Conservation (phyloP, 106 monocot genomes). For the Narthecium ossifragum region DNA sequence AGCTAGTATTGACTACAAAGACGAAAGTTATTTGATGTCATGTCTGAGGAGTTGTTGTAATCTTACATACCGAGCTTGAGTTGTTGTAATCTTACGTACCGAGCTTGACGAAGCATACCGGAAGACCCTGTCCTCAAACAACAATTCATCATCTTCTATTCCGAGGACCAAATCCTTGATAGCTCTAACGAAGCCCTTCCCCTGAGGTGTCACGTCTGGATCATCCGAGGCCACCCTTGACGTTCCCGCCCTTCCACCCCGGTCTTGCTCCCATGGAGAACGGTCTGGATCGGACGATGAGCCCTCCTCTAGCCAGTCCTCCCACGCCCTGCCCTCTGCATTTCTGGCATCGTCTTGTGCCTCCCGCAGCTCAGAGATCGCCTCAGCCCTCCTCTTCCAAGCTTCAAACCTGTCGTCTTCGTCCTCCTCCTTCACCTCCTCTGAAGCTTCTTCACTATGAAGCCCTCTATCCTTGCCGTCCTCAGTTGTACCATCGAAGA, state of each 20-base stretch:
- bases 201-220: slow-evolving; percentile 21
- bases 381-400: slow-evolving; percentile 91
- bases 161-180: slow-evolving; percentile 32
- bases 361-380: slow-evolving; percentile 79
- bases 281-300: not conserved
- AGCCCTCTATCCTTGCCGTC: too few species aligned
- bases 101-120: slow-evolving; percentile 74
- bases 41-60: too few species aligned
- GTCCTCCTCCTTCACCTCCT: slow-evolving; percentile 10
- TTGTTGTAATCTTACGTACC: too few species aligned
- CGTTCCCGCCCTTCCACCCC: not conserved
- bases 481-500: too few species aligned
- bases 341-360: slow-evolving; percentile 71
- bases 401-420: slow-evolving; percentile 63
- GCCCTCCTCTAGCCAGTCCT: slow-evolving; percentile 69
- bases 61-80: slow-evolving; percentile 63
- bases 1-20: not conserved
- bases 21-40: not conserved
- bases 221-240: slow-evolving; percentile 12
- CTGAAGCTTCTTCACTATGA: not conserved
- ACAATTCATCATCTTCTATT: slow-evolving; percentile 50
- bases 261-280: slow-evolving; percentile 31
- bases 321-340: slow-evolving; percentile 56
- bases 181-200: slow-evolving; percentile 26
- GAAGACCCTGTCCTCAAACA: slow-evolving; percentile 96